Base-by-base conservation (phyloP, 2,329 filamentous ascomycete genomes). In the Nigrospora osmanthi region DNA sequence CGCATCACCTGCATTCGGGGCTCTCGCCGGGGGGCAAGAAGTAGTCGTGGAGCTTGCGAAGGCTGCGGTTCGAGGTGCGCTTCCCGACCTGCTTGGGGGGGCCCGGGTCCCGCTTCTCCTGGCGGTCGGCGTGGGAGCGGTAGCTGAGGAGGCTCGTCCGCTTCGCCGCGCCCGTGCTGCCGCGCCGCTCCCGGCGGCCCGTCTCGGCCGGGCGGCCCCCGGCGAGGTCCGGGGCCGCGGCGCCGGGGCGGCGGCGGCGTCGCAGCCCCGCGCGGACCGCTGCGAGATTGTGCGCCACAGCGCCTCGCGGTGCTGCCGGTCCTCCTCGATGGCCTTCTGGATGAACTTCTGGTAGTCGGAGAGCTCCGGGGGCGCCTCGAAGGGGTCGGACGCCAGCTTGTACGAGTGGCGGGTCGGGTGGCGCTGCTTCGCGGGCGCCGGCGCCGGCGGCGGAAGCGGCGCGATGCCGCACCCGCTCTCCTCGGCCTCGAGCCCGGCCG, bases 321-420 rank as follows among this genome's bases (percentile, higher is more conserved):
- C 46, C n/a, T 40, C 42, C 7, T 44, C 46, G 12, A 33, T 23
- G 1, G 46, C 46, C 17, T 41, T 32, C 42, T 42, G 38, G 31
- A 47, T 33, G 34, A 47, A 47, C 4, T 15, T 38, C 34, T 47
- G 42, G 31, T 41, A 47, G 42, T 47, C 46, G 6, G 46, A 42
- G 11, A 31, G 17, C 19, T 47, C 43, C 5, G 23, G 14, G 1
- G 37, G 36, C n/a, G 35, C 36, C 7, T 47, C 34, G 13, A 15
- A 38, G 13, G 32, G 34, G 30, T 47, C 46, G 9, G 32, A 32
- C 11, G 43, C 38, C 17, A 42, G n/a, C 6, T 15, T 36, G 34
- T 41, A 41, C 30, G 46, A 47, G 28, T 44, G 46, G 37, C 38
- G 46, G 12, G 32, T 38, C 15, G 28, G 32, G 11, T 38, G 35